phyloP scores from a whole-genome alignment of 495 filamentous ascomycete species.

The Penicillium coprophilum region DNA sequence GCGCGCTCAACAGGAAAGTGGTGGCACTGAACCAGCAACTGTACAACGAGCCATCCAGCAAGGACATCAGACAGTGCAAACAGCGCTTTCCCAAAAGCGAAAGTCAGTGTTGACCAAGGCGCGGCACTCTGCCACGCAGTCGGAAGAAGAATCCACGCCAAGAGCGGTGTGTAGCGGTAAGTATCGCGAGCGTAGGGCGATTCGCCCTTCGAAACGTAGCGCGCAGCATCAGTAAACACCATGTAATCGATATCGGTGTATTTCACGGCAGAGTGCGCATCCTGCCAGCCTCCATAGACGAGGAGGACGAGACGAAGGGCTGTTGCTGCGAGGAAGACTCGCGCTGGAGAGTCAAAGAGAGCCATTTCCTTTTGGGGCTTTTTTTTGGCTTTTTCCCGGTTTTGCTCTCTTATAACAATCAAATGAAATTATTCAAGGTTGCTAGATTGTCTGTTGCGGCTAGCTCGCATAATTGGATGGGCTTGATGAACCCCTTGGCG shows the following conservation, averaged over 20 bases:
- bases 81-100: conserved; percentile 84
- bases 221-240: conserved; percentile 96
- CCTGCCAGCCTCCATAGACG: conserved; percentile 86
- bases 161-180: conserved; percentile 91
- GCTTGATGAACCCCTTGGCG: conserved; percentile 3
- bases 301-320: conserved; percentile 69
- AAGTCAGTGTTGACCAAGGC: conserved; percentile 32
- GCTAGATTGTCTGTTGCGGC: conserved; percentile 5
- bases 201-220: conserved; percentile 60
- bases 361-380: conserved; percentile 20
- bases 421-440: conserved; percentile 1
- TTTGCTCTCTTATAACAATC: not conserved
- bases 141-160: conserved; percentile 86
- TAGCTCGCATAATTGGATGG: conserved; percentile 7
- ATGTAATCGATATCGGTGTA: conserved; percentile 99
- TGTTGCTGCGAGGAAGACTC: conserved; percentile 67
- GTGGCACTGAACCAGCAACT: conserved; percentile 49
- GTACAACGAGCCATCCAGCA: conserved; percentile 83
- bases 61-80: conserved; percentile 82
- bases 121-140: conserved; percentile 58
- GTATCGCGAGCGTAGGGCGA: conserved; percentile 89
- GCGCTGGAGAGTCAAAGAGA: conserved; percentile 45
- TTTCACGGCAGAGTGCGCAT: conserved; percentile 83
- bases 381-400: not conserved
- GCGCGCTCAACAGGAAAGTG: conserved; percentile 53